Evolutionary conservation across 2,329 filamentous ascomycete species (phyloP).

Genomic region (Pezicula carpinea): DNA sequence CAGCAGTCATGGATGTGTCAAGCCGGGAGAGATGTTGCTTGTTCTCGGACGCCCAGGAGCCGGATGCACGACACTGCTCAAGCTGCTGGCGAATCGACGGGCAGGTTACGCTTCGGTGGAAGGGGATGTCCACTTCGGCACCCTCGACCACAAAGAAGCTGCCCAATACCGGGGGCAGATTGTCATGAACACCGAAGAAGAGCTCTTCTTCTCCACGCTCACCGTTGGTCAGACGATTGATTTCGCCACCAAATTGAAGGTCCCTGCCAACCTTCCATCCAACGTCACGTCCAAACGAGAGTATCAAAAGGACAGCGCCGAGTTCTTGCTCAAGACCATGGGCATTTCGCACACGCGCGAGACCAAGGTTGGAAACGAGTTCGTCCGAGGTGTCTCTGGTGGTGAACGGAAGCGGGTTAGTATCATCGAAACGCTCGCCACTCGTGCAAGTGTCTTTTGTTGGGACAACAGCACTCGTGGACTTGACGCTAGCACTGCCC

Average conservation of each 20-base stretch:
- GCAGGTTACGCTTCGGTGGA: constrained; percentile 52
- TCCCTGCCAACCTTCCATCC: constrained; percentile 43
- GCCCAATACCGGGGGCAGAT: constrained; percentile 51
- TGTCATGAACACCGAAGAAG: constrained; percentile 49
- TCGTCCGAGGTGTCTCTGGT: constrained; percentile 57
- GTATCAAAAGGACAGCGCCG: constrained; percentile 32
- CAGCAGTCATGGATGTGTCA: constrained; percentile 62
- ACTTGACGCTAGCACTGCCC: constrained; percentile 63
- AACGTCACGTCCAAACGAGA: constrained; percentile 39
- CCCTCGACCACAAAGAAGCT: constrained; percentile 35
- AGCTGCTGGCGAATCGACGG: constrained; percentile 61
- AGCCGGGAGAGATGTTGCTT: constrained; percentile 68
- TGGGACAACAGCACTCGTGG: constrained; percentile 67
- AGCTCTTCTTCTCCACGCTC: constrained; percentile 45
- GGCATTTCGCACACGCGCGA: constrained; percentile 52
- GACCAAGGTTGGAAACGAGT: constrained; percentile 54
- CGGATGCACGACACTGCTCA: constrained; percentile 68
- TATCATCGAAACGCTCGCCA: constrained; percentile 45
- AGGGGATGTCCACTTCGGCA: constrained; percentile 55
- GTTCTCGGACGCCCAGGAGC: constrained; percentile 65
- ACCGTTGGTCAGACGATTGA: constrained; percentile 48
- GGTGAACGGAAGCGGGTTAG: constrained; percentile 58
- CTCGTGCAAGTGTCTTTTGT: constrained; percentile 44
- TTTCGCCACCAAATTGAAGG: constrained; percentile 52
- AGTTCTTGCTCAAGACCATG: constrained; percentile 26